Percentiles rank a stretch among this genome's conserved stretches.
Conservation (phyloP, 257 asterid species). For the Solanum clarkiae region DNA sequence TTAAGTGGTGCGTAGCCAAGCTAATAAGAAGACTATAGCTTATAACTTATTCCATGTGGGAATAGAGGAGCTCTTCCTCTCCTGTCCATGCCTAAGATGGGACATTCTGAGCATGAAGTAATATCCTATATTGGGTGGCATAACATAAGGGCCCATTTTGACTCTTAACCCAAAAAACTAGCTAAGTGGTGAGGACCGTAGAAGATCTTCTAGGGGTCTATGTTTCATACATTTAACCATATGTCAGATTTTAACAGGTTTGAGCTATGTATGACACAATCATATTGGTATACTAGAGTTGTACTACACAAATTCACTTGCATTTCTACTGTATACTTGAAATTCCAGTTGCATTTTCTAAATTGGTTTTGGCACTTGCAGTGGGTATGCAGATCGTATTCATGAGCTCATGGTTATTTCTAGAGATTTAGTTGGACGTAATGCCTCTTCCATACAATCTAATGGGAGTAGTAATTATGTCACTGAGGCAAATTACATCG, state of each 20-base stretch:
- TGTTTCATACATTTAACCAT: neutral
- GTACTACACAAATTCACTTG: neutral
- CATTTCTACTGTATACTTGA: neutral
- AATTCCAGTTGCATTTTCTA: neutral
- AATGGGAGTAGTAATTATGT: slow-evolving; percentile 83
- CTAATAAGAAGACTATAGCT: neutral
- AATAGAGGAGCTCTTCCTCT: neutral
- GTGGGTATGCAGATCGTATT: slow-evolving; percentile 99
- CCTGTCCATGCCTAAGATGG: neutral
- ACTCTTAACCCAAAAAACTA: neutral
- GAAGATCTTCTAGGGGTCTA: neutral
- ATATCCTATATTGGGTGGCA: neutral
- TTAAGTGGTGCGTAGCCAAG: neutral
- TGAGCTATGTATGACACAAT: neutral
- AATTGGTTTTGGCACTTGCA: slow-evolving; percentile 27
- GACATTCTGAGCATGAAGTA: neutral
- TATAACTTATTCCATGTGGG: neutral
- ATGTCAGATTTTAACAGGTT: neutral
- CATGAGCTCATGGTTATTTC: slow-evolving; percentile 87
- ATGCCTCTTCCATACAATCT: slow-evolving; percentile 56
- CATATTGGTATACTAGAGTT: neutral
- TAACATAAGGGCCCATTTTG: neutral
- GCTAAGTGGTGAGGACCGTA: neutral
- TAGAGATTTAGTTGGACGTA: slow-evolving; percentile 63
- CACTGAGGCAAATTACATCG: slow-evolving; percentile 90